Conservation (phyloP, 495 filamentous ascomycete genomes). For the Letharia columbiana region DNA sequence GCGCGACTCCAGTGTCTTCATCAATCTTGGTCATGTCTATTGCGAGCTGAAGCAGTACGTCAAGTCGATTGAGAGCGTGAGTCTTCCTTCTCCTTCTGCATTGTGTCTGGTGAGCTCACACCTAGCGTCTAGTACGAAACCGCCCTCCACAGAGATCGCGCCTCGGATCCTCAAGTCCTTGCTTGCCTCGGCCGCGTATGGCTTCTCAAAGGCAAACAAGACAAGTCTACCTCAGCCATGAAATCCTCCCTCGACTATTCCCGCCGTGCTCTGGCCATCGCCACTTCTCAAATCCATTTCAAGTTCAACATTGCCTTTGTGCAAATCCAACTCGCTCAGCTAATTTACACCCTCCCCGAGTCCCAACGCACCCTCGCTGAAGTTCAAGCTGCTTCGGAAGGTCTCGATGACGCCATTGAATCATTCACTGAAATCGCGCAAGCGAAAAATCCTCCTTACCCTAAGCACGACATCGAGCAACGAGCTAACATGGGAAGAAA, state of each 20-base stretch:
- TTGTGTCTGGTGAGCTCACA: not conserved
- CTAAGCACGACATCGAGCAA: conserved; percentile 78
- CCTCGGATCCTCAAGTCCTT: conserved; percentile 69
- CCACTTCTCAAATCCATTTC: conserved; percentile 77
- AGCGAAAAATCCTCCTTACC: conserved; percentile 81
- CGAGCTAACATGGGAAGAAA: conserved; percentile 94
- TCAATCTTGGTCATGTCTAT: conserved; percentile 90
- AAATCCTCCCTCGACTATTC: conserved; percentile 83
- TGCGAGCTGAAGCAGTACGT: conserved; percentile 80
- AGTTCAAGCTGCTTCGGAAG: conserved; percentile 64
- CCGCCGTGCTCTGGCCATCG: conserved; percentile 67
- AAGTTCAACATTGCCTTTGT: conserved; percentile 98
- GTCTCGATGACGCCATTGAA: conserved; percentile 86
- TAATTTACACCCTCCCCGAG: conserved; percentile 66
- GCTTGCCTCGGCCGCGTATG: conserved; percentile 93
- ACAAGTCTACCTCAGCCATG: conserved; percentile 70
- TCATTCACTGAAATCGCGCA: conserved; percentile 71
- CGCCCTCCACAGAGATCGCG: conserved; percentile 75
- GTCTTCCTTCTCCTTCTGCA: conserved; percentile 20
- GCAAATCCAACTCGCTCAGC: conserved; percentile 81
- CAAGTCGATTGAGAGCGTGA: conserved; percentile 73
- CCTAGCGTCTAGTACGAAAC: conserved; percentile 57
- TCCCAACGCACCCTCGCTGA: conserved; percentile 68
- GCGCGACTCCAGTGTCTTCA: conserved; percentile 73
- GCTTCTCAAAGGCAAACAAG: conserved; percentile 74